phyloP scores from a whole-genome alignment of 2,329 filamentous ascomycete species.

The Lachnum nothofagi region DNA sequence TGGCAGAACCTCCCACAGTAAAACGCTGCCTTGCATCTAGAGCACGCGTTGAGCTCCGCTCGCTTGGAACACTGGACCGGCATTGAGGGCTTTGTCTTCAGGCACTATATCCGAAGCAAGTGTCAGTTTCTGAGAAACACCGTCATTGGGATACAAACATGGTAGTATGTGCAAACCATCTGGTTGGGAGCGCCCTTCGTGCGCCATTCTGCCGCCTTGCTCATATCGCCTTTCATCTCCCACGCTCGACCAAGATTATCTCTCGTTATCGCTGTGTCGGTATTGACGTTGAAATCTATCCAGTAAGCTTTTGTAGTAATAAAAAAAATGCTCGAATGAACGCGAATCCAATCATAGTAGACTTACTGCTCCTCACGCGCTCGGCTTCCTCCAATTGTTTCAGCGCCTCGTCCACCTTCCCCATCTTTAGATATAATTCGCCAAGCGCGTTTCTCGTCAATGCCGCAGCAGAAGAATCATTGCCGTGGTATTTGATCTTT shows the following conservation, averaged over 20 bases:
- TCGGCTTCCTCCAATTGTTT: neutral
- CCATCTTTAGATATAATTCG: neutral
- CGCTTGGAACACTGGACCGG: neutral
- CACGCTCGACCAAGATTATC: neutral
- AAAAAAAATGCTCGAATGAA: too few relatives aligned
- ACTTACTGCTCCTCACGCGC: too few relatives aligned
- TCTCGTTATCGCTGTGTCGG: neutral
- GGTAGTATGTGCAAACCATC: neutral
- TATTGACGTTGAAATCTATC: neutral
- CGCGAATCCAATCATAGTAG: too few relatives aligned
- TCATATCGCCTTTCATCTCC: neutral
- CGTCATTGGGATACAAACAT: too few relatives aligned
- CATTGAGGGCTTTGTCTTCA: too few relatives aligned
- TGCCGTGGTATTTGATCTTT: neutral
- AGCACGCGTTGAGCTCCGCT: neutral
- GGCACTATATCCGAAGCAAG: too few relatives aligned
- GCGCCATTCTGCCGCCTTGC: neutral
- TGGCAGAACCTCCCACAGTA: conserved; percentile 1
- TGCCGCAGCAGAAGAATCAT: neutral
- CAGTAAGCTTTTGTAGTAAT: too few relatives aligned
- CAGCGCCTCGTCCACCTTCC: conserved; percentile 1
- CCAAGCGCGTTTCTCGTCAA: neutral
- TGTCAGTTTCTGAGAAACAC: too few relatives aligned
- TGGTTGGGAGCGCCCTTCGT: neutral
- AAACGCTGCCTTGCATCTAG: neutral